phyloP scores from a whole-genome alignment of 169 alveolate species.

The Neospora caninum region DNA sequence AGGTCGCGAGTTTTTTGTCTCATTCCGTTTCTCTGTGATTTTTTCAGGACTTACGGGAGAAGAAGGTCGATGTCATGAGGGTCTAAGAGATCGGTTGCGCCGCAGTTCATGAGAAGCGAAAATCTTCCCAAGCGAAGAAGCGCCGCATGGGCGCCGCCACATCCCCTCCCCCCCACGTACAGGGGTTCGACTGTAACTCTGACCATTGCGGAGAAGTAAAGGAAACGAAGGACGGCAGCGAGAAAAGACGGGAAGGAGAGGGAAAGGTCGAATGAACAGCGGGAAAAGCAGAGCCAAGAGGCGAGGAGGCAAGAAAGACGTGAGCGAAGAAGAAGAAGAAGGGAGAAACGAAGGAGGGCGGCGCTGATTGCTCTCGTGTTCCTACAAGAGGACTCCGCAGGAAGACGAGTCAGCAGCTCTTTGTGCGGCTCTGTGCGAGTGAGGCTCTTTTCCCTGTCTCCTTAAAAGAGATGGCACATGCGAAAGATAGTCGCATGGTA shows the following conservation, averaged over 20 bases:
- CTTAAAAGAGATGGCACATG: too few relatives aligned
- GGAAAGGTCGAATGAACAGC: too few relatives aligned
- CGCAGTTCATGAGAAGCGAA: neutral
- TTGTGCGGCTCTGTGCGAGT: too few relatives aligned
- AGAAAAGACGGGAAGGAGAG: neutral
- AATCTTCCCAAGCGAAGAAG: neutral
- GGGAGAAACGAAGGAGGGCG: neutral
- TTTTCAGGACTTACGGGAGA: neutral
- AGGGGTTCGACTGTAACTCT: constrained; percentile 25
- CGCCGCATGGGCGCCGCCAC: neutral
- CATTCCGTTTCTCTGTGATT: neutral
- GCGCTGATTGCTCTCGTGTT: neutral
- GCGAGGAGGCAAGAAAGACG: neutral
- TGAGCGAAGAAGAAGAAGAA: neutral
- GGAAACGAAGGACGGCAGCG: neutral
- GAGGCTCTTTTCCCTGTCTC: too few relatives aligned
- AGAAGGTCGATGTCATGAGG: neutral
- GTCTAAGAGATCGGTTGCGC: neutral
- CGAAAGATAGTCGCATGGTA: too few relatives aligned
- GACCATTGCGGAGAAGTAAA: neutral
- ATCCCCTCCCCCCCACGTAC: neutral
- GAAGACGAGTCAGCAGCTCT: too few relatives aligned
- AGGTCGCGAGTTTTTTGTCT: too few relatives aligned
- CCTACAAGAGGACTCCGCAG: too few relatives aligned
- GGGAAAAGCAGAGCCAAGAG: neutral